A percentile compares a stretch with the other conserved stretches of the same genome.
These are phyloP conservation scores for Microcera coccophila DNA, from an alignment of 2,329 filamentous ascomycete species.

Conservation along the genomic window DNA sequence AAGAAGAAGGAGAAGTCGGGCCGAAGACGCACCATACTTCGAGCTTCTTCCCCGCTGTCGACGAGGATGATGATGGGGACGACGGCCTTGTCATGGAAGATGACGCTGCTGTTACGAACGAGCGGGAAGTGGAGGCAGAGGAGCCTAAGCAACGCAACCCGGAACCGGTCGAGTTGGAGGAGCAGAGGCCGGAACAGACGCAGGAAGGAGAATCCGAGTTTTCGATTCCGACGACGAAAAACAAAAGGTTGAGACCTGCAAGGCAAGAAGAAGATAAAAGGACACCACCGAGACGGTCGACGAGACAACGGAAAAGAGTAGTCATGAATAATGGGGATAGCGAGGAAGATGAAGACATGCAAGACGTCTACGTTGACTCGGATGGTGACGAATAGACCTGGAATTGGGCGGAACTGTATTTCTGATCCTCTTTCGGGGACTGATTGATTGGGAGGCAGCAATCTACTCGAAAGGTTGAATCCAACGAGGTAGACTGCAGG, in stretches of 20 bases:
- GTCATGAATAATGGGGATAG: constrained; percentile 12
- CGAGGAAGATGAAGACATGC: constrained; percentile 11
- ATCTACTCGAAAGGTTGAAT: too few species aligned
- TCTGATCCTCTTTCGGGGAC: too few species aligned
- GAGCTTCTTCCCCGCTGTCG: constrained; percentile 46
- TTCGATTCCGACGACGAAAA: background rate
- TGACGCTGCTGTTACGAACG: constrained; percentile 5
- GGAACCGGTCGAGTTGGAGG: background rate
- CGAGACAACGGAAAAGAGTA: constrained; percentile 12
- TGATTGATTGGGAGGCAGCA: too few species aligned
- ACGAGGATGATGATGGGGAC: constrained; percentile 40
- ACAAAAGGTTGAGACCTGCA: background rate
- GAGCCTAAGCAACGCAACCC: background rate
- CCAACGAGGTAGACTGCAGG: too few species aligned
- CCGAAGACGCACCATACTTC: constrained; percentile 33
- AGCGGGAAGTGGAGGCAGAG: constrained; percentile 5
- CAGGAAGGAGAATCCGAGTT: background rate
- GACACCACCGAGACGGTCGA: constrained; percentile 17
- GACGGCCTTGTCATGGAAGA: constrained; percentile 35
- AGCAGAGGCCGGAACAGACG: constrained; percentile 1
- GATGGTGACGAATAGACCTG: constrained; percentile 6
- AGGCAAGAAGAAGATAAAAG: background rate
- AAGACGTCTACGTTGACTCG: constrained; percentile 8
- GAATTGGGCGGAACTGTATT: background rate
- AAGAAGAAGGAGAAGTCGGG: constrained; percentile 38